Percentiles rank a stretch among this genome's conserved stretches.
These are phyloP conservation scores for Hypoxylon sp. DNA, from an alignment of 2,329 filamentous ascomycete species.

Conservation along the genomic window DNA sequence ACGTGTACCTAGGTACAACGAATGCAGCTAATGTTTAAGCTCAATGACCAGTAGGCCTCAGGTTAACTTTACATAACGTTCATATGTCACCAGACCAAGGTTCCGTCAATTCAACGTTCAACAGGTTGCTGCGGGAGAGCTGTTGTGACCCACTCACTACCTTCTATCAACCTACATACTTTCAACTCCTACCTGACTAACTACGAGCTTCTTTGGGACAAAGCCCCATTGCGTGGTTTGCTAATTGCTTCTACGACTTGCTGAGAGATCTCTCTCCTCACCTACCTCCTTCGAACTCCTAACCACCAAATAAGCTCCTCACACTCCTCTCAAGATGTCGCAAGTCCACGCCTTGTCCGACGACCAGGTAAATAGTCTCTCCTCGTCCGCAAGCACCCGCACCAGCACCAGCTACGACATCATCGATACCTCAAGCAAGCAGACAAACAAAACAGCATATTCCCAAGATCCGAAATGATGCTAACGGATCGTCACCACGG, in stretches of 20 bases:
- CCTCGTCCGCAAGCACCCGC: conserved; percentile 35
- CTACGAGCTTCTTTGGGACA: conserved; percentile 16
- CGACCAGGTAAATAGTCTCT: conserved; percentile 80
- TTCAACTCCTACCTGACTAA: conserved; percentile 7
- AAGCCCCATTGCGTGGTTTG: conserved; percentile 23
- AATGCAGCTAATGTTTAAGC: conserved; percentile 24
- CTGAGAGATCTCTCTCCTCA: conserved; percentile 29
- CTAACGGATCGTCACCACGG: conserved; percentile 12
- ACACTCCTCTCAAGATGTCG: conserved; percentile 76
- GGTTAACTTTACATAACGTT: conserved; percentile 29
- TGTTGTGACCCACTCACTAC: conserved; percentile 37
- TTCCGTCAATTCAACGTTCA: conserved; percentile 31
- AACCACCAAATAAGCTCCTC: conserved; percentile 51
- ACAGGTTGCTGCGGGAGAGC: conserved; percentile 24
- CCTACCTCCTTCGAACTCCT: conserved; percentile 40
- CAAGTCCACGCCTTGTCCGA: conserved; percentile 95
- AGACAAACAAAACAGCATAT: conserved; percentile 19
- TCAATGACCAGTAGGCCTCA: conserved; percentile 15
- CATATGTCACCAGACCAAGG: conserved; percentile 40
- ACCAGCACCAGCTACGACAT: conserved; percentile 11
- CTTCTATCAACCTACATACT: conserved; percentile 34
- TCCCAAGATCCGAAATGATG: neutral
- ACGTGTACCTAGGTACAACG: neutral
- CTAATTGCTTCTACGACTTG: conserved; percentile 24
- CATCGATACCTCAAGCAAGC: conserved; percentile 42